phyloP scores from a whole-genome alignment of 805 yeast species.

The Myxozyma vanderwaltii region DNA sequence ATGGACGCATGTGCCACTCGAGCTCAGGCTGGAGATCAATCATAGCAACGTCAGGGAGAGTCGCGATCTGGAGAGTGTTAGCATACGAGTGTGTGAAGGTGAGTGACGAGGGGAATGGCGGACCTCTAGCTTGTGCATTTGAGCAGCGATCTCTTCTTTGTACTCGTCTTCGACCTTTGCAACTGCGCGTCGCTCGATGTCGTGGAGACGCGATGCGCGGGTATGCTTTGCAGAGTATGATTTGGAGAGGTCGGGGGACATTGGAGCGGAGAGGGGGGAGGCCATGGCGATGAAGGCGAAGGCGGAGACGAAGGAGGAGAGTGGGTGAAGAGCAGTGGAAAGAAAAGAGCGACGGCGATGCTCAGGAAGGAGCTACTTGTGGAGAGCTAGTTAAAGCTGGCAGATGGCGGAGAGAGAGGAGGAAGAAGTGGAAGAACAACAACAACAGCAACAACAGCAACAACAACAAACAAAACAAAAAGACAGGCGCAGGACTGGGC shows the following conservation, averaged over 20 bases:
- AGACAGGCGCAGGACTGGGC: neutral
- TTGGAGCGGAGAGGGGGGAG: slow-evolving; percentile 11
- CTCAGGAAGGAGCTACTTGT: slow-evolving; percentile 36
- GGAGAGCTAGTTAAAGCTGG: no score
- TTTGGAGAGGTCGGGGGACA: slow-evolving; percentile 30
- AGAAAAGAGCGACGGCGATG: slow-evolving; percentile 14
- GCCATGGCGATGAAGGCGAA: neutral
- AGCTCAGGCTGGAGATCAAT: slow-evolving; percentile 89
- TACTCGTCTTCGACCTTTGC: slow-evolving; percentile 42
- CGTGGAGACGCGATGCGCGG: slow-evolving; percentile 26
- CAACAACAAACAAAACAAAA: neutral
- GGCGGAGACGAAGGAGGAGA: neutral
- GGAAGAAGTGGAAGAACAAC: neutral
- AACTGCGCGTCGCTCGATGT: slow-evolving; percentile 31
- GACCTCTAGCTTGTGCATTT: slow-evolving; percentile 42
- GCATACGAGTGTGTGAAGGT: no score
- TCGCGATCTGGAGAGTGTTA: slow-evolving; percentile 3
- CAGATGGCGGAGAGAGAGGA: slow-evolving; percentile 1
- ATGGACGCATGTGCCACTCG: slow-evolving; percentile 68
- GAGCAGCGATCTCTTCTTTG: slow-evolving; percentile 43
- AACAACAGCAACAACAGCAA: slow-evolving; percentile 1
- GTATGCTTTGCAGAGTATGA: slow-evolving; percentile 23
- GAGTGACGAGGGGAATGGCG: no score
- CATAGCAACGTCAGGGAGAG: slow-evolving; percentile 57
- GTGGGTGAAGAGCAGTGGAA: neutral